Percentiles rank a stretch among this genome's conserved stretches.
Evolutionary conservation across 306 rosid genomes (phyloP).

Genomic region (peach (Prunus persica)): DNA sequence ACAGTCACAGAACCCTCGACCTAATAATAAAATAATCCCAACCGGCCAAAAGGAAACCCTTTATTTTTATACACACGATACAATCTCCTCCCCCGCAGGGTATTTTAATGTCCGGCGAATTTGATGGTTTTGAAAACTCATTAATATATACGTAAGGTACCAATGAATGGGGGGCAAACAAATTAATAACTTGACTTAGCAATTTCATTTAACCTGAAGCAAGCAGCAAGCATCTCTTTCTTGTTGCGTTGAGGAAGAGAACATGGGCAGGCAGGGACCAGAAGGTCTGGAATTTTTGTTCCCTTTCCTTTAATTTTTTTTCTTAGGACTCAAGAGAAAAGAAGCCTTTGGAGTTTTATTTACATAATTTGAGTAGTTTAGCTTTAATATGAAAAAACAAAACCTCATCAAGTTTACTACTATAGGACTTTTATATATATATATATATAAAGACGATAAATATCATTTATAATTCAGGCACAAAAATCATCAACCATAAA

Average conservation of each 20-base stretch:
- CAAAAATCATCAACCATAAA: fast-evolving
- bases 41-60: neutral
- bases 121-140: neutral
- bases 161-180: neutral
- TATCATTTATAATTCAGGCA: too few relatives aligned
- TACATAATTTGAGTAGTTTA: too few relatives aligned
- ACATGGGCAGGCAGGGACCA: neutral
- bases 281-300: neutral
- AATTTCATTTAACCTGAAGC: neutral
- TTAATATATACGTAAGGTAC: neutral
- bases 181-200: neutral
- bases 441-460: too few relatives aligned
- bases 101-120: neutral
- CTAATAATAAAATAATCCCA: neutral
- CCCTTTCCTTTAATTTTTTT: neutral
- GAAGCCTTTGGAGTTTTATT: too few relatives aligned
- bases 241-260: neutral
- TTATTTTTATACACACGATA: neutral
- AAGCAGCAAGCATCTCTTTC: neutral
- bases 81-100: neutral
- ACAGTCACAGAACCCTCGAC: neutral
- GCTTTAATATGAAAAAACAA: too few relatives aligned
- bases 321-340: too few relatives aligned
- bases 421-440: too few relatives aligned
- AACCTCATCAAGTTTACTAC: too few relatives aligned